Percentiles rank a stretch among this genome's conserved stretches.
Evolutionary conservation across 768 basidiomycete genomes (phyloP).

Genomic region (Mycena indigotica): DNA sequence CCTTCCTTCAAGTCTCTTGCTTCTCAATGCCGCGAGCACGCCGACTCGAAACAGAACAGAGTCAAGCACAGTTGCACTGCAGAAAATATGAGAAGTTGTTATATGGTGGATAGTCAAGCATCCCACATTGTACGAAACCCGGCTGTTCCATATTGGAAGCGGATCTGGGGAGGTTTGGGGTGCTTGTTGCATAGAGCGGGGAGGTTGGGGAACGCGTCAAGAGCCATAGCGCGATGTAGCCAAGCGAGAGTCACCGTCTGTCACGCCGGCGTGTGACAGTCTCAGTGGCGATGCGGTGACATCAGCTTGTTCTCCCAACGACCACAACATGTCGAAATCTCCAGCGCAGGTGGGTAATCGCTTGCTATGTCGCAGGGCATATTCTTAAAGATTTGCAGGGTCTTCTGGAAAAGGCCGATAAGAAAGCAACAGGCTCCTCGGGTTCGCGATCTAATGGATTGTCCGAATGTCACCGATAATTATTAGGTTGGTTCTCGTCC

Average conservation of each 20-base stretch:
- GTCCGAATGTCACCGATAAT: background rate
- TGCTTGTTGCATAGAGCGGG: slow-evolving; percentile 57
- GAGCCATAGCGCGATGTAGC: slow-evolving; percentile 39
- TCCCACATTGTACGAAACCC: slow-evolving; percentile 90
- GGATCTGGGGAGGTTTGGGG: slow-evolving; percentile 68
- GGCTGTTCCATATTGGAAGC: slow-evolving; percentile 90
- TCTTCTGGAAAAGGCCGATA: slow-evolving; percentile 86
- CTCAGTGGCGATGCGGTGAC: too few relatives aligned
- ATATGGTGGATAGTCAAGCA: slow-evolving; percentile 12
- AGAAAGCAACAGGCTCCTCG: slow-evolving; percentile 80
- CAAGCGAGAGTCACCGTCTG: background rate
- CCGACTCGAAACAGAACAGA: slow-evolving; percentile 95
- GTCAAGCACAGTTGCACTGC: slow-evolving; percentile 72
- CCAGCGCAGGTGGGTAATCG: slow-evolving; percentile 60
- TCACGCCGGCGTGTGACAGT: too few relatives aligned
- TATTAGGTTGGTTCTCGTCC: slow-evolving; percentile 81
- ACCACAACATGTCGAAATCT: slow-evolving; percentile 55
- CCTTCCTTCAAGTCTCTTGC: slow-evolving; percentile 88
- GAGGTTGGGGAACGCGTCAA: slow-evolving; percentile 43
- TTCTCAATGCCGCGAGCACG: slow-evolving; percentile 84
- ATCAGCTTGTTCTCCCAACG: background rate
- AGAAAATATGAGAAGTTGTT: slow-evolving; percentile 14
- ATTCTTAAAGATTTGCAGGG: slow-evolving; percentile 16
- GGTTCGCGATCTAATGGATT: too few relatives aligned
- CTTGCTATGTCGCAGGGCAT: background rate